Evolutionary conservation across 1,139 yeast genomes (phyloP).

Genomic region (Yarrowia galli): DNA sequence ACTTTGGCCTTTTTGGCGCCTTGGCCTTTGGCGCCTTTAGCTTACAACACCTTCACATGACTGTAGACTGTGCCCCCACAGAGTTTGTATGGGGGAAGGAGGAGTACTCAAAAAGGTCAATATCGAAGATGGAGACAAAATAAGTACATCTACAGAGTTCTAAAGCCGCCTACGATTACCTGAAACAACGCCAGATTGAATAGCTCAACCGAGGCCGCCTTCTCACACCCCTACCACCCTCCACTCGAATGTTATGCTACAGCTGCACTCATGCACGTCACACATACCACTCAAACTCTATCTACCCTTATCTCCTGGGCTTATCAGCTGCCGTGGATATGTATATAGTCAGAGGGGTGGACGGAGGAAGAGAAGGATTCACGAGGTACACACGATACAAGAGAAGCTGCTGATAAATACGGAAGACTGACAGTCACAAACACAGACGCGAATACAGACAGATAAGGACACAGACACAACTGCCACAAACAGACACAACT

Average conservation of each 20-base stretch:
- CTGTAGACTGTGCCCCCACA: too few species aligned
- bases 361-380: not conserved
- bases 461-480: not conserved
- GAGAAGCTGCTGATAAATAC: too few species aligned
- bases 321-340: constrained; percentile 25
- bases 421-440: not conserved
- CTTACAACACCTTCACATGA: too few species aligned
- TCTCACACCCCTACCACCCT: not conserved
- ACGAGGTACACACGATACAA: not conserved
- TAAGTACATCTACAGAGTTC: too few species aligned
- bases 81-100: too few species aligned
- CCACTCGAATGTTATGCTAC: constrained; percentile 10
- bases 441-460: too few species aligned
- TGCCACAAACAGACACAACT: not conserved
- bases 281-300: constrained; percentile 35
- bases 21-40: too few species aligned
- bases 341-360: constrained; percentile 10
- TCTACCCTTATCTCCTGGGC: constrained; percentile 35
- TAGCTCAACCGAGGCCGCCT: too few species aligned
- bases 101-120: too few species aligned
- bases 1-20: too few species aligned
- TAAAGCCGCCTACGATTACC: too few species aligned
- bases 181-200: not conserved
- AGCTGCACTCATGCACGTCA: not conserved
- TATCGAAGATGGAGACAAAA: too few species aligned